Base-by-base conservation (phyloP, 1,284 basidiomycete genomes). In the Jaminaea rosea region DNA sequence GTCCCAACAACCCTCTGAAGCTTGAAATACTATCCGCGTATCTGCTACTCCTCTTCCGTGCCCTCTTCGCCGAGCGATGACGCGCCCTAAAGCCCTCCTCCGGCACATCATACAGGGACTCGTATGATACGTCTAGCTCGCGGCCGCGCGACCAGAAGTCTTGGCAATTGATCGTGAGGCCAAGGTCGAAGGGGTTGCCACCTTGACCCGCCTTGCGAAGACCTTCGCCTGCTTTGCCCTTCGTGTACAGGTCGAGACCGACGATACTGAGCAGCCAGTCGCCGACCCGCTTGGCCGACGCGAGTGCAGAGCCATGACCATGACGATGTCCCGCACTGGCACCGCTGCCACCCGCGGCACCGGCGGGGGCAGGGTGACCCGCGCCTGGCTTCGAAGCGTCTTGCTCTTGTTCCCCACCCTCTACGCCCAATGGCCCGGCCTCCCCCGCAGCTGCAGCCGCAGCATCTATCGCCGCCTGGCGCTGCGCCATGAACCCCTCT, bases 91-190 rank as follows among this genome's bases (percentile, higher is more conserved):
- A 54, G 4, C 55, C 55, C 10, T 52, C 56, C 1, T 50, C 45
- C 2, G 71, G 69, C 0, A 98, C 81, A 70, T 94, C 92, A 75
- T 92, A 96, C 69, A 98, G 72, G 58, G 80, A 78, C 42, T 85
- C 84, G 76, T 97, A 99, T 74, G 93, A 85, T 24, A 98, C 84
- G 1, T 87, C 88, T 4, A 94, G 77, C 75, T 88, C 85, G 54
- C 80, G 78, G 19, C 90, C 89, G 47, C 81, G 81, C 42, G 84
- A 83, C 93, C 93, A 98, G 73, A 99, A 98, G 76, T 98, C 93
- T 42, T 58, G 50, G 75, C 94, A 98, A 75, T 99, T 99, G 63
- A 81, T 79, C 13, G 84, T 72, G 11, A 87, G 46, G 2, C 93
- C 93, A 23, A 87, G 69, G 76, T 96, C 88, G 75, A 98, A 99